Percentiles rank a stretch among this genome's conserved stretches.
Conservation (phyloP, 2,329 filamentous ascomycete genomes). For the Epichloe aotearoae region DNA sequence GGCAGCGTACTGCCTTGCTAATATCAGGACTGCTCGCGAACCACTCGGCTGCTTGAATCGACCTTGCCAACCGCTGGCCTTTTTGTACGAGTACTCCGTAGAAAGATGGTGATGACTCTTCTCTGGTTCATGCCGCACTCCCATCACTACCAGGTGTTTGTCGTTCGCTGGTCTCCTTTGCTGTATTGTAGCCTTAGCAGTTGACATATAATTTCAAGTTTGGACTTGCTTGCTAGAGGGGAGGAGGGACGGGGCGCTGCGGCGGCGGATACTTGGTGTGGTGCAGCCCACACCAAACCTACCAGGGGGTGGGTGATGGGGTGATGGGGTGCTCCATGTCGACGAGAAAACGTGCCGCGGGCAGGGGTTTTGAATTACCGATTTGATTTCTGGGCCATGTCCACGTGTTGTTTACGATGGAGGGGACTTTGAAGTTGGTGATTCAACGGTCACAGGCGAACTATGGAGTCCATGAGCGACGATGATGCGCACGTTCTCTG, state of each 20-base stretch:
- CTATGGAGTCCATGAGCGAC: neutral
- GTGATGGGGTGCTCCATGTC: no score
- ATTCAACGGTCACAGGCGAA: neutral
- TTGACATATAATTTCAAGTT: no score
- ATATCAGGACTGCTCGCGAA: neutral
- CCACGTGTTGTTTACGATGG: neutral
- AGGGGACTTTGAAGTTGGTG: neutral
- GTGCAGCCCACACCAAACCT: no score
- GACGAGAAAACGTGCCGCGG: neutral
- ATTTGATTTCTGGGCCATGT: neutral
- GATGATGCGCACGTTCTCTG: neutral
- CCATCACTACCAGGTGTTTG: no score
- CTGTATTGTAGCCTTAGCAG: no score
- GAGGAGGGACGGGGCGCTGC: no score
- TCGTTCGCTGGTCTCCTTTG: no score
- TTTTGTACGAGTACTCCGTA: neutral
- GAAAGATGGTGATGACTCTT: neutral
- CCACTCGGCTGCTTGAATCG: neutral
- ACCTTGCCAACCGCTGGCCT: neutral
- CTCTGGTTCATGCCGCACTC: neutral
- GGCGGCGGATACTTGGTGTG: no score
- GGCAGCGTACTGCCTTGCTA: neutral
- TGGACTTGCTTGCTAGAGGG: no score
- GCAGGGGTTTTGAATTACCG: neutral
- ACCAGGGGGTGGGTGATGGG: no score